Evolutionary conservation across 352 stramenopile species (phyloP).

Genomic region (Pythium oligandrum): DNA sequence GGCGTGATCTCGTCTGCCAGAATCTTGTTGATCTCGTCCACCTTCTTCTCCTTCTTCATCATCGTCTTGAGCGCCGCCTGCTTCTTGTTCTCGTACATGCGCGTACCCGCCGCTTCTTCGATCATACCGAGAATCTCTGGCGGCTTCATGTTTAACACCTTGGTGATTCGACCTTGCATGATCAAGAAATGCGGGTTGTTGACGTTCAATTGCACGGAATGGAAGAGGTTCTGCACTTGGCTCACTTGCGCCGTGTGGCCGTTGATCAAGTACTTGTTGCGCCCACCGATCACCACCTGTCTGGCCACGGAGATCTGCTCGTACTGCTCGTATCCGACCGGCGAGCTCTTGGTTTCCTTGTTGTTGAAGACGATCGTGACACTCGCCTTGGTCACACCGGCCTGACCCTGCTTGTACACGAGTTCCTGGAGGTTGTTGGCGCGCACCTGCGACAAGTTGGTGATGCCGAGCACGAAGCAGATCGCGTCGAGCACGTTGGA

Average conservation of each 20-base stretch:
- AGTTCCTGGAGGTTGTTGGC: constrained; percentile 98
- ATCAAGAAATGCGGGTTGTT: constrained; percentile 99
- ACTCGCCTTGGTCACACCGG: constrained; percentile 97
- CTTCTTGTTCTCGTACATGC: constrained; percentile 99
- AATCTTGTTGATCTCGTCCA: constrained; percentile 99
- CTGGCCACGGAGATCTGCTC: constrained; percentile 98
- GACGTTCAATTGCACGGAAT: constrained; percentile 99
- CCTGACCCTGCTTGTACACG: constrained; percentile 99
- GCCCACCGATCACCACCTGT: constrained; percentile 97
- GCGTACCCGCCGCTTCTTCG: constrained; percentile 98
- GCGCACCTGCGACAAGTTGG: constrained; percentile 97
- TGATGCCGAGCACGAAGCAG: constrained; percentile 99
- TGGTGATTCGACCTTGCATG: constrained; percentile 99
- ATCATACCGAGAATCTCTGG: constrained; percentile 99
- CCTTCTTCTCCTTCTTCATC: constrained; percentile 99
- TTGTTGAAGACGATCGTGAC: constrained; percentile 99
- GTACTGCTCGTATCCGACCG: constrained; percentile 97
- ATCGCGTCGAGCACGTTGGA: constrained; percentile 99
- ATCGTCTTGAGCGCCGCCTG: constrained; percentile 97
- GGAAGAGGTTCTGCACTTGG: constrained; percentile 99
- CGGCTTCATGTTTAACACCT: constrained; percentile 99
- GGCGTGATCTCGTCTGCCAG: constrained; percentile 98
- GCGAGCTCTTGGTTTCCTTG: constrained; percentile 87
- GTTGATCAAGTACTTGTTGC: constrained; percentile 99
- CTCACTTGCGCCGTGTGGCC: constrained; percentile 95